A percentile compares a stretch with the other conserved stretches of the same genome.
phyloP scores from a whole-genome alignment of 2,329 filamentous ascomycete species.

The Neospermospora avenae region DNA sequence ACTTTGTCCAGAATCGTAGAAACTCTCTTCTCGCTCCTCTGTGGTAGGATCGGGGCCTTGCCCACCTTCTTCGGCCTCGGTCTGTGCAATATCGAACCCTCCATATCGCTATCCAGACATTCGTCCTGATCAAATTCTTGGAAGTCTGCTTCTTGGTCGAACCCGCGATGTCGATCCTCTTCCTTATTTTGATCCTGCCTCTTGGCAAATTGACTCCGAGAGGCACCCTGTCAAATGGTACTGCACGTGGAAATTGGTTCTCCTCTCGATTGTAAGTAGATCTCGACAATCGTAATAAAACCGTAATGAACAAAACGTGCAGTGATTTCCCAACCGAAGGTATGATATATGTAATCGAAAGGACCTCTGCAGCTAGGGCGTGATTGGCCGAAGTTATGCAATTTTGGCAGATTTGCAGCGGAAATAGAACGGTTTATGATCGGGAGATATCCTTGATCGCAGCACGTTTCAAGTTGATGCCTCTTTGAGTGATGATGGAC shows the following conservation, averaged over 20 bases:
- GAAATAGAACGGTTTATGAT: conserved; percentile 1
- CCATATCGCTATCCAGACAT: conserved; percentile 30
- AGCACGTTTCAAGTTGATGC: conserved; percentile 21
- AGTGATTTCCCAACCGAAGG: neutral
- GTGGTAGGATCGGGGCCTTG: conserved; percentile 26
- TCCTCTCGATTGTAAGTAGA: neutral
- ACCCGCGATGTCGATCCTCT: conserved; percentile 9
- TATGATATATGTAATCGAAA: conserved; percentile 10
- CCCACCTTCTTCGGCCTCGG: conserved; percentile 23
- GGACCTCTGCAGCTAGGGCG: neutral
- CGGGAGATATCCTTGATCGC: conserved; percentile 4
- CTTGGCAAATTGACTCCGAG: conserved; percentile 1
- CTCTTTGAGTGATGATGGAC: conserved; percentile 10
- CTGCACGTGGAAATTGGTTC: neutral
- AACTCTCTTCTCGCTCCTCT: conserved; percentile 27
- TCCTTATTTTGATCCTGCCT: neutral
- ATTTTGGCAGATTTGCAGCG: neutral
- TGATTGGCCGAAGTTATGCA: conserved; percentile 11
- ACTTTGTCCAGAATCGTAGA: conserved; percentile 29
- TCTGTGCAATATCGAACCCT: conserved; percentile 27
- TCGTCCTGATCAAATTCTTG: conserved; percentile 25
- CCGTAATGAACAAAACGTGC: neutral
- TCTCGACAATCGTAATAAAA: neutral
- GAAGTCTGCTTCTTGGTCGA: conserved; percentile 22
- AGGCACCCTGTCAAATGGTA: neutral